Conservation (phyloP, 192 early-diverging fungal species). For the Umbelopsis sp. region DNA sequence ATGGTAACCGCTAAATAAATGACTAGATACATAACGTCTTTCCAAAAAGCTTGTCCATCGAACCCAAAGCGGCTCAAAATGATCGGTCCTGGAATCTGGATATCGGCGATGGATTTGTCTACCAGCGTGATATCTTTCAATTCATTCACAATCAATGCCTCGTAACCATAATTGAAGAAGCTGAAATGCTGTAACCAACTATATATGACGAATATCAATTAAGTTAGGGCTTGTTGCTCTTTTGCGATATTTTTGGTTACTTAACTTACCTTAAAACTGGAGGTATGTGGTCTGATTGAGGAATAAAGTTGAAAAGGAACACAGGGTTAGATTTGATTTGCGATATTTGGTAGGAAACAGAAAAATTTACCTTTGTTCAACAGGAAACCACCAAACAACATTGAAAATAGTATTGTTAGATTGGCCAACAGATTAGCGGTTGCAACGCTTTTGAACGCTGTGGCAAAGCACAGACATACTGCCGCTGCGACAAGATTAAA, state of each 20-base stretch:
- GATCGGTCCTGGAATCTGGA: constrained; percentile 40
- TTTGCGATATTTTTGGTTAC: background rate
- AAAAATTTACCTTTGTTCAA: constrained; percentile 61
- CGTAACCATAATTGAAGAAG: constrained; percentile 75
- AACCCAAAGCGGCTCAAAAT: constrained; percentile 41
- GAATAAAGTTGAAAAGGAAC: background rate
- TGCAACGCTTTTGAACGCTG: constrained; percentile 57
- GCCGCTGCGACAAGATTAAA: constrained; percentile 66
- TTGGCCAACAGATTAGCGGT: constrained; percentile 64
- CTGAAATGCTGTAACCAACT: constrained; percentile 73
- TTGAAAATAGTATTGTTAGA: constrained; percentile 72
- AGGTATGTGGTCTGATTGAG: constrained; percentile 35
- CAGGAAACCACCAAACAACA: constrained; percentile 78
- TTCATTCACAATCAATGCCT: constrained; percentile 74
- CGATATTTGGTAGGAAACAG: background rate
- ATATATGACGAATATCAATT: background rate
- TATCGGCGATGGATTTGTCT: constrained; percentile 40
- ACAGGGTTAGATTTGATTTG: constrained; percentile 18
- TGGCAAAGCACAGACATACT: constrained; percentile 61
- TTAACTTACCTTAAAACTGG: constrained; percentile 31
- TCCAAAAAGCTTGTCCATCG: constrained; percentile 42
- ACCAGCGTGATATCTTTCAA: constrained; percentile 38
- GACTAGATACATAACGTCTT: constrained; percentile 22
- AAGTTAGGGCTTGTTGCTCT: background rate
- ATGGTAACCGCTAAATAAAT: constrained; percentile 25